Base-by-base conservation (phyloP, 352 stramenopile species). In the Globisporangium viniferum region DNA sequence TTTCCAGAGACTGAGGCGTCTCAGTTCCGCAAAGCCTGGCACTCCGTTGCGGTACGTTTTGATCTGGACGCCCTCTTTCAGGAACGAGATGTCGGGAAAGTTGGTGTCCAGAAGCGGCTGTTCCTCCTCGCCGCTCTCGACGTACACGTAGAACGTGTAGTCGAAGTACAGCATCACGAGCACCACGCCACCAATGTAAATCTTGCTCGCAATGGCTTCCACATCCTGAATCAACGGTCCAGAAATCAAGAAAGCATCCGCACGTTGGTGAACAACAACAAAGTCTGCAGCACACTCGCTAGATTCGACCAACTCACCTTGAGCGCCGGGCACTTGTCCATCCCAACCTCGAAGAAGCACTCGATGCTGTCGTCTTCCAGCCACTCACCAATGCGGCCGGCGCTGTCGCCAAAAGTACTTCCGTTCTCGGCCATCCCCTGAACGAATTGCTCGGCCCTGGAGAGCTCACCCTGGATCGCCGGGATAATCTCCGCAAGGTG, bases 191-290 rank as follows among this genome's bases (percentile, higher is more conserved):
- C 85, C 89, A 15, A 97, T 81, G 75, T 98, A 98, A 31, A 91
- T 90, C 77, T 98, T 98, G 70, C 85, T 97, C n/a, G 92, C 93
- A 66, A 98, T 92, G 12, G 97, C 81, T 70, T 99, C 93, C 31
- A 98, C 89, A 56, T 97, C 86, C 77, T 95, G n/a, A 36, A 36
- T 49, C 62, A 61, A 51, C 18, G 6, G 18, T 24, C 20, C 8
- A 29, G 48, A 12, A 58, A 5, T 22, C 29, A 44, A 22, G 54
- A 44, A 31, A 29, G 2, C 12, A 44, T 6, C 1, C 6, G n/a
- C 12, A 31, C 39, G 1, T 36, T n/a, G 27, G 31, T 60, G 31
- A 33, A 33, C 22, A 60, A 36, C 20, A 7, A 46, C 29, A 24
- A 14, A 22, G 3, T 60, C 24, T 46, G 31, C 18, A 46, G 20